Percentiles rank a stretch among this genome's conserved stretches.
phyloP scores from a whole-genome alignment of 306 rosid species.

The Erythrophleum fordii region DNA sequence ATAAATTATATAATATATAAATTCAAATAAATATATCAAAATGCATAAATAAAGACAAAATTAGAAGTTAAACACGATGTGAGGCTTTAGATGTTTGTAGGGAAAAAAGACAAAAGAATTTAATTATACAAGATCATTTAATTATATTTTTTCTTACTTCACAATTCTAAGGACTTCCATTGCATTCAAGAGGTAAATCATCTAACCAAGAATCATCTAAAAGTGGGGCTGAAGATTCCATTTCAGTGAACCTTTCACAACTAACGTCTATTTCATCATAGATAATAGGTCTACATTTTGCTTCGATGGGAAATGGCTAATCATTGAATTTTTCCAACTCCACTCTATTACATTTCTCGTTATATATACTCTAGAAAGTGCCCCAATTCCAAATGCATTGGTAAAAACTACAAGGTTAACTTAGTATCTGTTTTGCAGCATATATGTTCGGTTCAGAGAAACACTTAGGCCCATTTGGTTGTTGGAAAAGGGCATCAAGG shows the following conservation, averaged over 20 bases:
- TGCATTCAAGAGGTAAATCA: conserved; percentile 51
- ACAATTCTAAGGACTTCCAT: conserved; percentile 46
- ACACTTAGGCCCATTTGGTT: no score
- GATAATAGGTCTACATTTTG: conserved; percentile 52
- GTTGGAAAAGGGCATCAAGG: no score
- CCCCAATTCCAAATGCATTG: conserved; percentile 72
- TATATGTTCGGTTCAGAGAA: background rate
- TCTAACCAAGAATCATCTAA: conserved; percentile 76
- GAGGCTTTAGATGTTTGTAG: no score
- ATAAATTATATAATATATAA: no score
- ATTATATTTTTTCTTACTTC: background rate
- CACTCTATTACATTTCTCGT: conserved; percentile 46
- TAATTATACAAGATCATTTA: background rate
- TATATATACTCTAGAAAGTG: conserved; percentile 59
- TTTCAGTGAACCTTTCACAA: conserved; percentile 72
- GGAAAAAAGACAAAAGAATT: background rate
- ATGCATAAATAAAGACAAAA: no score
- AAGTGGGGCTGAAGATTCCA: conserved; percentile 53
- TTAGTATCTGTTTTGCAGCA: conserved; percentile 62
- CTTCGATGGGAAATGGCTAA: conserved; percentile 44
- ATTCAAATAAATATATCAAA: no score
- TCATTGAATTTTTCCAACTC: conserved; percentile 61
- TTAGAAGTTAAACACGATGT: no score
- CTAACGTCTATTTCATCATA: conserved; percentile 66
- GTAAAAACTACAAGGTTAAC: conserved; percentile 79